A percentile compares a stretch with the other conserved stretches of the same genome.
phyloP scores from a whole-genome alignment of 345 rosid genomes.

The Aegle marmelos region DNA sequence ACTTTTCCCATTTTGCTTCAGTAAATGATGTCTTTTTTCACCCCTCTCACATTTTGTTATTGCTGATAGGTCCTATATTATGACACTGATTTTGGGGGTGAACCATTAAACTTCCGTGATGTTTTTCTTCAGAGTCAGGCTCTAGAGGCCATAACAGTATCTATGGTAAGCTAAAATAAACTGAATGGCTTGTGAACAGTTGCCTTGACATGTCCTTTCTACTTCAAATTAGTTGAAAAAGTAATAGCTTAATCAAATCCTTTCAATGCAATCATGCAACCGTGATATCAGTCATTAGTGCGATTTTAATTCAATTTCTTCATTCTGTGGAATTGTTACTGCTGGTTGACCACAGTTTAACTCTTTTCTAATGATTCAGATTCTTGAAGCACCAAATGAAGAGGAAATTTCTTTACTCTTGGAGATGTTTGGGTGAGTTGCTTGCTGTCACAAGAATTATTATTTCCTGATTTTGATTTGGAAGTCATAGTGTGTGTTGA shows the following conservation, averaged over 20 bases:
- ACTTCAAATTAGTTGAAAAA: background rate
- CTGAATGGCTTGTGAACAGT: background rate
- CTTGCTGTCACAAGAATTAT: background rate
- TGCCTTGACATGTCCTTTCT: background rate
- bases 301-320: background rate
- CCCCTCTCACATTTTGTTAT: constrained; percentile 13
- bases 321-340: constrained; percentile 15
- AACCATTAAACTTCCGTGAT: constrained; percentile 79
- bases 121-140: constrained; percentile 98
- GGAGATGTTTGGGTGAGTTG: constrained; percentile 81
- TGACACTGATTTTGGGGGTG: constrained; percentile 78
- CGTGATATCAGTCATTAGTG: background rate
- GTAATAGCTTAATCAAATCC: background rate
- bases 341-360: constrained; percentile 18
- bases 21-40: background rate
- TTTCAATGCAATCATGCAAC: background rate
- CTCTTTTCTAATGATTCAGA: constrained; percentile 52
- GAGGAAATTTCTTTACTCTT: constrained; percentile 85
- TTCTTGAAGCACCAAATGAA: constrained; percentile 89
- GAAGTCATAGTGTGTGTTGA: background rate
- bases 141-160: constrained; percentile 77
- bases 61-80: constrained; percentile 69
- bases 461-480: constrained; percentile 10
- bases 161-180: constrained; percentile 59
- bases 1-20: background rate